Conservation (phyloP, 2,329 filamentous ascomycete species). For the Verticillium alfalfae region DNA sequence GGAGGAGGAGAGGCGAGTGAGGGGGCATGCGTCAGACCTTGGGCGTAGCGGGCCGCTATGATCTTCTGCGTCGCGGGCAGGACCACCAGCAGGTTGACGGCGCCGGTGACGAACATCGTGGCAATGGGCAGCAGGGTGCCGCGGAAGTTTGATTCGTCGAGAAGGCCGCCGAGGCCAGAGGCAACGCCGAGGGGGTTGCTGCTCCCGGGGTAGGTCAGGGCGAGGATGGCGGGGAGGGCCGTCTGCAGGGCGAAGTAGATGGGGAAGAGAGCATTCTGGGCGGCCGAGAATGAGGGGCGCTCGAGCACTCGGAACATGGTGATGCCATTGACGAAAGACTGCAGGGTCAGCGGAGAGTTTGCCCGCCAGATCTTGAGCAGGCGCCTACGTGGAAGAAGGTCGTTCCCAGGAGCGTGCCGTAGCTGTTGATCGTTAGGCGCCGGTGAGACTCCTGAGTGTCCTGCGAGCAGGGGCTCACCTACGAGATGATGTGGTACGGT, state of each 20-base stretch:
- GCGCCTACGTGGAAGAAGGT: slow-evolving; percentile 74
- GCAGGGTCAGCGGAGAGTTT: slow-evolving; percentile 1
- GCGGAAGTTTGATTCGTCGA: slow-evolving; percentile 57
- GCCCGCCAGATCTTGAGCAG: background rate
- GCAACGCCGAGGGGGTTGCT: slow-evolving; percentile 36
- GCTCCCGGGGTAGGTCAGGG: slow-evolving; percentile 74
- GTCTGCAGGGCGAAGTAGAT: slow-evolving; percentile 86
- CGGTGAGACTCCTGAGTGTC: background rate
- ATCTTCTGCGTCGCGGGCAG: slow-evolving; percentile 70
- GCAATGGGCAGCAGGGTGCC: slow-evolving; percentile 63
- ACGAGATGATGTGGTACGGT: slow-evolving; percentile 75
- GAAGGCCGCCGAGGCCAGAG: slow-evolving; percentile 46
- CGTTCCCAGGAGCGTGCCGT: slow-evolving; percentile 80
- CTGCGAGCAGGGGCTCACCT: slow-evolving; percentile 18
- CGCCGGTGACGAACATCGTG: slow-evolving; percentile 63
- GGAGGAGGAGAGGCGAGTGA: background rate
- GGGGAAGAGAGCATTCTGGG: slow-evolving; percentile 79
- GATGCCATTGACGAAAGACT: slow-evolving; percentile 72
- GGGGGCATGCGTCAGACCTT: slow-evolving; percentile 50
- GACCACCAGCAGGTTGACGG: slow-evolving; percentile 65
- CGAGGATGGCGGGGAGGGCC: slow-evolving; percentile 64
- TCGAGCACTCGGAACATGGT: slow-evolving; percentile 73
- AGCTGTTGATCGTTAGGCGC: slow-evolving; percentile 43
- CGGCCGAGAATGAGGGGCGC: slow-evolving; percentile 71
- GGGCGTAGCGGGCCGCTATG: slow-evolving; percentile 71